These are phyloP conservation scores for Xylaria digitata DNA, from an alignment of 2,329 filamentous ascomycete genomes.

Conservation along the genomic window DNA sequence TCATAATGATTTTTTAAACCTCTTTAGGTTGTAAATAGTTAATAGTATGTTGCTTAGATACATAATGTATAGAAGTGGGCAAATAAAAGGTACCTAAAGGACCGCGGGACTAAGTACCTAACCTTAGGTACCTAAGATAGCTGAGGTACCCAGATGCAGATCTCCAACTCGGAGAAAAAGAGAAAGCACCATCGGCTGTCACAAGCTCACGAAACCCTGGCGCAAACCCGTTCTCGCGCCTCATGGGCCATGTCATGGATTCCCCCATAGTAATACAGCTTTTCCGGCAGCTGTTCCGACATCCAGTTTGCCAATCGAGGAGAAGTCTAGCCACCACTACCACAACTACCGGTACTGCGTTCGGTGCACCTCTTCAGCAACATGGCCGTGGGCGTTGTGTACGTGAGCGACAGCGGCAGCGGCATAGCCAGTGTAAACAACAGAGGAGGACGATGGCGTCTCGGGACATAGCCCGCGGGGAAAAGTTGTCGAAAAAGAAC, in stretches of 20 bases:
- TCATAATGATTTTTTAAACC: too few relatives aligned
- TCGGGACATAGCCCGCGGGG: constrained; percentile 46
- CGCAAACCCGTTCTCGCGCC: constrained; percentile 35
- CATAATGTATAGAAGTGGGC: too few relatives aligned
- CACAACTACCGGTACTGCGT: constrained; percentile 27
- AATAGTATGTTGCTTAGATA: too few relatives aligned
- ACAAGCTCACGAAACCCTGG: constrained; percentile 37
- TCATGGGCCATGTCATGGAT: constrained; percentile 71
- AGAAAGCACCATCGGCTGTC: constrained; percentile 22
- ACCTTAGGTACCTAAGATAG: too few relatives aligned
- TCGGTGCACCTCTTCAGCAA: constrained; percentile 54
- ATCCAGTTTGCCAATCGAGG: constrained; percentile 71
- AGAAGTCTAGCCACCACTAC: constrained; percentile 52
- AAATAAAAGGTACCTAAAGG: too few relatives aligned
- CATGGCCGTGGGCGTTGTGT: constrained; percentile 56
- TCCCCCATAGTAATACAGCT: constrained; percentile 80
- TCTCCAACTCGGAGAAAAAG: background rate
- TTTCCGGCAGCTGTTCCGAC: constrained; percentile 86
- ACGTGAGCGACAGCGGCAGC: constrained; percentile 47
- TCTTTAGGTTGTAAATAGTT: too few relatives aligned
- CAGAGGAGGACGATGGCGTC: constrained; percentile 49
- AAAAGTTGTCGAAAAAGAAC: constrained; percentile 41
- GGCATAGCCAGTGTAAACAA: constrained; percentile 48
- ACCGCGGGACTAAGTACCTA: background rate
- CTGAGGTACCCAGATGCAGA: background rate